A percentile compares a stretch with the other conserved stretches of the same genome.
Conservation (phyloP, 352 stramenopile genomes). For the Pythium rishiriense region DNA sequence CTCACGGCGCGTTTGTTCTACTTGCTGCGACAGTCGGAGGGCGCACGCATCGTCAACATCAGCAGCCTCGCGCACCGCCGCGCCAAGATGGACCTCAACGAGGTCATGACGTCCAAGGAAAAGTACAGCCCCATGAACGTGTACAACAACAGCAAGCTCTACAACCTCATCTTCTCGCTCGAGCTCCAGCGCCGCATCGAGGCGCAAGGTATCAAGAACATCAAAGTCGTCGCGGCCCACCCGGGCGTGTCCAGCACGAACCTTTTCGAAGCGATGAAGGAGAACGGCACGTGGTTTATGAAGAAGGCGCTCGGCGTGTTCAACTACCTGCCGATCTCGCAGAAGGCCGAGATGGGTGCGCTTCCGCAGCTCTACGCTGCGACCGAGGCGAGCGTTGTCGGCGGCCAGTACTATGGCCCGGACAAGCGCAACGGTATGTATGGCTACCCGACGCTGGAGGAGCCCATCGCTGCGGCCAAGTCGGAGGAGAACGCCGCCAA, state of each 20-base stretch:
- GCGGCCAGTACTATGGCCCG: slow-evolving; percentile 39
- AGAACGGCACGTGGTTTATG: slow-evolving; percentile 29
- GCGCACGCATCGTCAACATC: slow-evolving; percentile 31
- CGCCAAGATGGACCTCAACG: slow-evolving; percentile 14
- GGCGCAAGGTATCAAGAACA: slow-evolving; percentile 21
- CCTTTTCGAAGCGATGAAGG: slow-evolving; percentile 28
- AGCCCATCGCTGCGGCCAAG: slow-evolving; percentile 6
- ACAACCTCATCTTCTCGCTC: slow-evolving; percentile 49
- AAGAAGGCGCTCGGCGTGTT: slow-evolving; percentile 32
- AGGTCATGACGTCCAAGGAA: slow-evolving; percentile 16
- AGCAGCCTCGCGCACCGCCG: slow-evolving; percentile 32
- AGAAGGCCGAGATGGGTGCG: slow-evolving; percentile 42
- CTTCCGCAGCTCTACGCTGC: slow-evolving; percentile 45
- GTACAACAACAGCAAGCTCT: slow-evolving; percentile 38
- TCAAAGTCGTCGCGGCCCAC: slow-evolving; percentile 30
- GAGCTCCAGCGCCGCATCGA: slow-evolving; percentile 44
- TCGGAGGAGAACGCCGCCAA: slow-evolving; percentile 35
- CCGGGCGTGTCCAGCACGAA: slow-evolving; percentile 41
- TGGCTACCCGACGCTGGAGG: slow-evolving; percentile 13
- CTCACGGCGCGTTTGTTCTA: slow-evolving; percentile 31
- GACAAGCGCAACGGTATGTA: slow-evolving; percentile 7
- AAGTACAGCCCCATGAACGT: slow-evolving; percentile 27
- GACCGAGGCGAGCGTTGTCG: slow-evolving; percentile 30
- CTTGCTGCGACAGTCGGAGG: slow-evolving; percentile 27
- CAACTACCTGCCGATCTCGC: slow-evolving; percentile 35